Conservation (phyloP, 2,329 filamentous ascomycete genomes). For the Pseudogymnoascus sp. region DNA sequence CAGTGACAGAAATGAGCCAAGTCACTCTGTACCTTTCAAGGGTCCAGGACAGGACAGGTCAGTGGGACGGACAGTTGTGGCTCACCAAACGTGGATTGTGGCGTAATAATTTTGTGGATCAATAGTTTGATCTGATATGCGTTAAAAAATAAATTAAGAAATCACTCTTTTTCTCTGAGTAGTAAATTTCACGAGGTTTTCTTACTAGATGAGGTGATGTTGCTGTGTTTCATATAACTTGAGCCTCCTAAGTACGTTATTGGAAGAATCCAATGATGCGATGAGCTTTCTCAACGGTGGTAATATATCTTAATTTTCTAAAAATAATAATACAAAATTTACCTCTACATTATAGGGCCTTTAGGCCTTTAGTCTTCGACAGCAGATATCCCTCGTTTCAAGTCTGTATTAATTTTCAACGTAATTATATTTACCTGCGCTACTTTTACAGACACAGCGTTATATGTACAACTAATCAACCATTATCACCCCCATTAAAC, state of each 20-base stretch:
- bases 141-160: neutral
- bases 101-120: neutral
- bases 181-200: neutral
- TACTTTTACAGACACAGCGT: neutral
- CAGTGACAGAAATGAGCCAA: constrained; percentile 5
- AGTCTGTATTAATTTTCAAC: neutral
- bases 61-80: neutral
- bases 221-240: neutral
- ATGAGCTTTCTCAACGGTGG: too few relatives aligned
- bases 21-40: neutral
- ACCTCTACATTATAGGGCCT: neutral
- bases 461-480: constrained; percentile 3
- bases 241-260: neutral
- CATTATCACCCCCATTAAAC: neutral
- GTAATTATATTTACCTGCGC: constrained; percentile 2
- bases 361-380: neutral
- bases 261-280: too few relatives aligned
- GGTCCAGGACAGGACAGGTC: neutral
- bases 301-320: neutral
- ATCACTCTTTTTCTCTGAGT: neutral
- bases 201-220: neutral
- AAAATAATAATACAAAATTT: neutral
- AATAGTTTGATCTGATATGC: neutral
- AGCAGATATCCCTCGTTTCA: neutral
- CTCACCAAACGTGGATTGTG: neutral